phyloP scores from a whole-genome alignment of 2,329 filamentous ascomycete species.

The Penicillium expansum region DNA sequence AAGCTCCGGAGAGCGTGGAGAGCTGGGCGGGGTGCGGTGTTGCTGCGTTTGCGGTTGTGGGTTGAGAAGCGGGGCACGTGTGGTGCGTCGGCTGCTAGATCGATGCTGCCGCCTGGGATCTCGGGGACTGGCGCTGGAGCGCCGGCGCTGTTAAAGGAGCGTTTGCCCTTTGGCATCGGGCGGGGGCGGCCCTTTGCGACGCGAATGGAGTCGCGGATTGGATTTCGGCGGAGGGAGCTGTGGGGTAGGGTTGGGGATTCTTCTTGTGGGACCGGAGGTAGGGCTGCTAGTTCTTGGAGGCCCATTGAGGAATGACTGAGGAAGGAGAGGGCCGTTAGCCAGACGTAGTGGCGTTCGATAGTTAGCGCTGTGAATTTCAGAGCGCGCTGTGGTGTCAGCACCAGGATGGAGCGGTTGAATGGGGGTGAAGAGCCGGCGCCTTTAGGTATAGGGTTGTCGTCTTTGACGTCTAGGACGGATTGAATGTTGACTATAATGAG shows the following conservation, averaged over 20 bases:
- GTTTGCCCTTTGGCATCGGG: slow-evolving; percentile 40
- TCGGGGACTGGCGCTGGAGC: slow-evolving; percentile 36
- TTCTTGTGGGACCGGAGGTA: slow-evolving; percentile 53
- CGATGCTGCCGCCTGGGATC: slow-evolving; percentile 25
- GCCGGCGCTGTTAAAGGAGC: slow-evolving; percentile 34
- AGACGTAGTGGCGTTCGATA: slow-evolving; percentile 85
- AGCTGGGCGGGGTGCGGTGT: slow-evolving; percentile 67
- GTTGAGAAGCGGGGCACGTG: slow-evolving; percentile 52
- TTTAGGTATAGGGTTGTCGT: slow-evolving; percentile 82
- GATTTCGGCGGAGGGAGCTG: slow-evolving; percentile 52
- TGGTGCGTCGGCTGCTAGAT: slow-evolving; percentile 48
- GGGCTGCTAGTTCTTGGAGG: slow-evolving; percentile 67
- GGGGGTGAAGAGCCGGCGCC: slow-evolving; percentile 54
- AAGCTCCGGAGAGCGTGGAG: slow-evolving; percentile 73
- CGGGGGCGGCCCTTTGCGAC: slow-evolving; percentile 72
- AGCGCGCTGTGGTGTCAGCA: slow-evolving; percentile 87
- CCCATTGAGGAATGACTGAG: slow-evolving; percentile 83
- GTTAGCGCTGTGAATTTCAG: slow-evolving; percentile 89
- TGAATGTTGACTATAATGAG: slow-evolving; percentile 73
- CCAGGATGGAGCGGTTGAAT: slow-evolving; percentile 92
- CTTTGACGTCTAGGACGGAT: slow-evolving; percentile 94
- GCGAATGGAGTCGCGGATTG: slow-evolving; percentile 84
- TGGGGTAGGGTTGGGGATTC: slow-evolving; percentile 43
- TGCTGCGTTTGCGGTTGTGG: slow-evolving; percentile 84
- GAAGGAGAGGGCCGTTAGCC: slow-evolving; percentile 93